Conservation (phyloP, 176 grass and related monocot genomes). For the Chloris gayana region DNA sequence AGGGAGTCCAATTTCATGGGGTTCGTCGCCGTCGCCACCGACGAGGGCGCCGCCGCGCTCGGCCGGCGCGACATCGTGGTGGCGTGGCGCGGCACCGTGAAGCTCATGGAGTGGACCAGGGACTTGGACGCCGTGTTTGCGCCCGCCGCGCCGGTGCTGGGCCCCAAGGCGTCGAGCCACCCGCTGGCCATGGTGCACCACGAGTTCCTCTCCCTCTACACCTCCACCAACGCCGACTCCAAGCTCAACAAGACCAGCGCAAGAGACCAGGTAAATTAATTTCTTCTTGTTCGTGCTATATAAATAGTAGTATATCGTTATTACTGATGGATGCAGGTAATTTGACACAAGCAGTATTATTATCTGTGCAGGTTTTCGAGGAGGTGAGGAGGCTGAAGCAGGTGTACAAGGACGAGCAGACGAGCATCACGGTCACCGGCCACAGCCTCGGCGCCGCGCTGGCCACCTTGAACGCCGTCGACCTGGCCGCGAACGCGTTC, state of each 20-base stretch:
- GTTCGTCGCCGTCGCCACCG: slow-evolving; percentile 61
- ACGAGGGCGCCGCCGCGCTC: slow-evolving; percentile 48
- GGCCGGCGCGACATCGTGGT: slow-evolving; percentile 64
- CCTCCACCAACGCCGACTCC: slow-evolving; percentile 36
- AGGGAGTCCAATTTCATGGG: slow-evolving; percentile 68
- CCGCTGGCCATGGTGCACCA: slow-evolving; percentile 38
- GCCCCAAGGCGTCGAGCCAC: neutral
- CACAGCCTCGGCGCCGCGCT: slow-evolving; percentile 65
- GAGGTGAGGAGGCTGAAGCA: slow-evolving; percentile 43
- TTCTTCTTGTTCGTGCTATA: no score
- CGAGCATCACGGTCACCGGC: slow-evolving; percentile 62
- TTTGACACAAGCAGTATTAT: no score
- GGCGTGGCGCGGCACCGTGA: slow-evolving; percentile 61
- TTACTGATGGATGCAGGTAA: no score
- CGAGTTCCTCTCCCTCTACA: slow-evolving; percentile 64
- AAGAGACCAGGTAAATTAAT: slow-evolving; percentile 49
- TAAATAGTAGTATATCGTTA: no score
- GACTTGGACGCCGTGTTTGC: slow-evolving; percentile 41
- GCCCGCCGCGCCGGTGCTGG: slow-evolving; percentile 39
- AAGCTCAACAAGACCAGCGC: slow-evolving; percentile 51
- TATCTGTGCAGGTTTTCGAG: neutral
- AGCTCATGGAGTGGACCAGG: slow-evolving; percentile 46
- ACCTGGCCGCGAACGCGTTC: slow-evolving; percentile 46
- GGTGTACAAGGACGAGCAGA: slow-evolving; percentile 49
- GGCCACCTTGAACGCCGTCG: slow-evolving; percentile 55